Base-by-base conservation (phyloP, 1,284 basidiomycete species). In the Boletus albobrunnescens region DNA sequence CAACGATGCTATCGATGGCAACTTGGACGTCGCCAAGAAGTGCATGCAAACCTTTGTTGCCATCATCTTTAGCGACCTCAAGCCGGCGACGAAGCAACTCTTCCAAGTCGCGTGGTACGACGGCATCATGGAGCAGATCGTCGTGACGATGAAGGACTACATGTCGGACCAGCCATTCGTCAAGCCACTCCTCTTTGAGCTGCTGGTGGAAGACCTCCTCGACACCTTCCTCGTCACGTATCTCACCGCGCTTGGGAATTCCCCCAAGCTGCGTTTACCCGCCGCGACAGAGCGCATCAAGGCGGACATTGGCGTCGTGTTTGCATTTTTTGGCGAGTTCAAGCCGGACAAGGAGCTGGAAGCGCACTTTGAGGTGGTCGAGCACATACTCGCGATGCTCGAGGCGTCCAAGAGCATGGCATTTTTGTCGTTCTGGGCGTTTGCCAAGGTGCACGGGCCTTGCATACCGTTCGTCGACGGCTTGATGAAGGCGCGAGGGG, bases 1-100 rank as follows among this genome's bases (percentile, higher is more conserved):
- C 47, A 97, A 97, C 73, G 88, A 94, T 56, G 94, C 94, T 14
- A 96, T 99, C 60, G 95, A 99, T 62, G 96, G 96, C 1, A 98
- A 95, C 71, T 79, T 99, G 56, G 96, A 99, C 69, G 92, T 99
- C 17, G 94, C 94, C 48, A 98, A 97, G 73, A 91, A 91, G 64
- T 98, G 94, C 73, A 94, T 91, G 13, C 91, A 95, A 59, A 87
- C 90, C 1, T 78, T 99, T 43, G 94, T 99, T 59, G 89, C 91
- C 59, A 84, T 96, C 61, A 87, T 99, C 56, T 94, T 98, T 74
- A 91, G 95, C 67, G 96, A 99, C 66, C 71, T 99, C 58, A 90
- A 88, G 63, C 85, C 90, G 0, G 95, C 91, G 9, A 87, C 86
- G 30, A 94, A 91, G 65, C 78, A 79, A 38, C 77, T 99, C 26